These are phyloP conservation scores for Starmera caribaea DNA, from an alignment of 805 yeast species.

Conservation along the genomic window DNA sequence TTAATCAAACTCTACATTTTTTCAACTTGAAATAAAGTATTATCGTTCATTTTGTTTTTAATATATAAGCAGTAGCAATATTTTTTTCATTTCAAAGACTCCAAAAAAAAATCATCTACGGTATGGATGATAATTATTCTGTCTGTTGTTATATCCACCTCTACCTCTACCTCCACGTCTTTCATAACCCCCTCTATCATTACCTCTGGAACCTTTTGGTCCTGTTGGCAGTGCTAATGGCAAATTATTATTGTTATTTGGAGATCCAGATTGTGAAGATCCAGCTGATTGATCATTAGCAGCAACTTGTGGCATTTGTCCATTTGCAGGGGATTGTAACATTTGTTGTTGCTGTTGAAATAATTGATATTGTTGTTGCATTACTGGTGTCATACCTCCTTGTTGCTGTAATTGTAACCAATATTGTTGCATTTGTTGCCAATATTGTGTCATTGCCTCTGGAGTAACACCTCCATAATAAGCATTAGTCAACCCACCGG, in stretches of 20 bases:
- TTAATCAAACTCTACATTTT: too few relatives aligned
- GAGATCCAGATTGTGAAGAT: conserved; percentile 2
- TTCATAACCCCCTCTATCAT: conserved; percentile 15
- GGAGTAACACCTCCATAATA: conserved; percentile 22
- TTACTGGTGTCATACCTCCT: conserved; percentile 16
- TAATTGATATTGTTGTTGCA: conserved; percentile 14
- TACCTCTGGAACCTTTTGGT: conserved; percentile 32
- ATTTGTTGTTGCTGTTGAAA: conserved; percentile 18
- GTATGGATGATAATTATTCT: conserved; percentile 35
- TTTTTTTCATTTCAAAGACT: neutral
- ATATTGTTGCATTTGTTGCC: conserved; percentile 52
- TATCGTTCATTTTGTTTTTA: too few relatives aligned
- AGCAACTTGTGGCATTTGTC: conserved; percentile 23
- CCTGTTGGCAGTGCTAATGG: conserved; percentile 33
- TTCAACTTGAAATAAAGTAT: too few relatives aligned
- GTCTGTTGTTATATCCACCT: conserved; percentile 11
- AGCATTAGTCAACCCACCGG: conserved; percentile 1
- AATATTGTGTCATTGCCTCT: conserved; percentile 55
- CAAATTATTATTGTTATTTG: too few relatives aligned
- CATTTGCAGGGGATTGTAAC: conserved; percentile 18
- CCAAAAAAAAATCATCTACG: conserved; percentile 7
- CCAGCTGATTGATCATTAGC: conserved; percentile 8
- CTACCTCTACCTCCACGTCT: conserved; percentile 11
- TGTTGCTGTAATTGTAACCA: conserved; percentile 49
- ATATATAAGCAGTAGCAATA: too few relatives aligned